Base-by-base conservation (phyloP, 352 stramenopile species). In the Pythium periplocum region DNA sequence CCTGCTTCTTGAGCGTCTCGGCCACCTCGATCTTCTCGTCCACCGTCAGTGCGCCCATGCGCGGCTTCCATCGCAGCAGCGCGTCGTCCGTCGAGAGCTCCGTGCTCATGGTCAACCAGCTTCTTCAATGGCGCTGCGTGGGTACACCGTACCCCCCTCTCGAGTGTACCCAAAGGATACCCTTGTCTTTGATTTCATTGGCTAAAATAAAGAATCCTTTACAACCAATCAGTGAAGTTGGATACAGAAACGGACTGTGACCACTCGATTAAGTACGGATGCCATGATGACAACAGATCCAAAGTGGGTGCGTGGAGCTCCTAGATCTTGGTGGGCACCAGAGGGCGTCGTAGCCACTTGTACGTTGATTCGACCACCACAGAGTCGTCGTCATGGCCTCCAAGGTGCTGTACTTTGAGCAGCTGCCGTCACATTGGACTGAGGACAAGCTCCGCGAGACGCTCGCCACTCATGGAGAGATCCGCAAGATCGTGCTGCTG, bases 1-100 rank as follows among this genome's bases (percentile, higher is more conserved):
- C 83, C 59, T 92, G 79, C n/a, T 64, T 64, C 78, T 92, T 94
- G 51, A 94, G 69, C 44, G 67, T 68, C 61, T 92, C 75, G 1
- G 64, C 81, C 57, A 89, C 64, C 50, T 75, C 70, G 45, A 94
- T 61, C 61, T 94, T 94, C 40, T 92, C 81, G 6, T 52, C 68
- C 44, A 94, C 79, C 36, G 68, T 74, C 38, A 91, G 60, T 32
- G 51, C 39, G 1, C 78, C 80, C 53, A 94, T 72, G 45, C 74
- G 80, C 39, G 83, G 79, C 68, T 79, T 90, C 69, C 73, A 89
- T 42, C 45, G 53, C 53, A 78, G 59, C 56, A 92, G 50, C 57
- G 82, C 64, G 46, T 79, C 73, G 44, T 85, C 75, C 31, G 46
- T 50, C 32, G 17, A 26, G 17, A 26, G 17, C 17, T 26, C 17